Evolutionary conservation across 108 stramenopile species (phyloP), one percentile per base, ranked within the genome.

Genomic region (Nannochloropsis gaditana): DNA sequence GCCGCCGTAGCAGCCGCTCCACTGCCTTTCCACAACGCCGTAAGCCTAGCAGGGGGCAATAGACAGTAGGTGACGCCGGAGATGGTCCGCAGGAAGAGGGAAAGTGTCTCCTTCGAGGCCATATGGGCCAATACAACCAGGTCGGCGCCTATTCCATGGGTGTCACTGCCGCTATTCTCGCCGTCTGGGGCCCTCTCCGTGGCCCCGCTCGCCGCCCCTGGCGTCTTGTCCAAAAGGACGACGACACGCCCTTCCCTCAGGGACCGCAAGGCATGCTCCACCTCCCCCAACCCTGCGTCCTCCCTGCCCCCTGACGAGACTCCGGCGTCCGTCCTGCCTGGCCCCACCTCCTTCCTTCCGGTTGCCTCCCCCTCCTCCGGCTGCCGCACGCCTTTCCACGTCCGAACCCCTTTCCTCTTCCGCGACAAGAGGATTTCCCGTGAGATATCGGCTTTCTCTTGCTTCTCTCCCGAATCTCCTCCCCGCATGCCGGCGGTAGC

Each of bases 171-270:
- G 59, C 6, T 3, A n/a, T n/a, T 73, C 19, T n/a, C n/a, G 59
- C 59, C n/a, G 59, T n/a, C 59, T 73, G 59, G 19, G 15, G 47
- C 47, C 15, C 19, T 73, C 59, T n/a, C 2, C 8, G 6, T 73
- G 93, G 84, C 94, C 91, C 31, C 31, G 31, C 31, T 31, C 31
- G 31, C 31, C 31, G 31, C 31, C 31, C 31, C 31, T 31, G 31
- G 31, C 31, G 31, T 1, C 31, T 31, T 31, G 9, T 93, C 90
- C 10, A 92, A 93, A 43, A 93, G 93, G 94, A 97, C 92, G 9
- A 92, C 94, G 79, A 95, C 41, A 2, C 11, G n/a, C 9, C 41
- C 80, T 19, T 81, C 80, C 19, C 11, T 31, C 80, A 41, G 11
- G 3, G 2, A n/a, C 15, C 19, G 19, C 15, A 73, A n/a, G 19